Evolutionary conservation across 1,284 basidiomycete species (phyloP), one percentile per base, ranked within the genome.

Genomic region (Rhodotorula sp.): DNA sequence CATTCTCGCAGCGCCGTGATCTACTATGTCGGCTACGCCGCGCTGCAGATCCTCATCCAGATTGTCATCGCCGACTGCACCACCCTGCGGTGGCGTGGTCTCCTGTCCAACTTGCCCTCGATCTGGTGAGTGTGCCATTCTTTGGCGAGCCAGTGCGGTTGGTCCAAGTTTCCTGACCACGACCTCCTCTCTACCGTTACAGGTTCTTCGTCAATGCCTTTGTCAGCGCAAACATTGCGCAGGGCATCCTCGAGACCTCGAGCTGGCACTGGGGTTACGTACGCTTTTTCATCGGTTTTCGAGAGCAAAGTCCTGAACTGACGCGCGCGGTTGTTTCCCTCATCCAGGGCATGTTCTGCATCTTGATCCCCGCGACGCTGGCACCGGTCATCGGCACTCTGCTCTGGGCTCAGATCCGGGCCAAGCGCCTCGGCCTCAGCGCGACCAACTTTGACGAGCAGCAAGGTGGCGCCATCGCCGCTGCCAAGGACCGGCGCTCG

Each of bases 221-320:
- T 28, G 73, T 85, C 21, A 87, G 88, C 8, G 85, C 89, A 15
- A 90, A 90, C 77, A 86, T 92, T 64, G 84, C 87, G 26, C 82
- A 83, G 49, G 82, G 88, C 15, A 81, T 91, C 60, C 81, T 86
- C 62, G 82, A 85, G 74, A 72, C 78, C 15, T 73, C 77, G 18
- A 81, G 83, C 48, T 92, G 90, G 91, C 83, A 90, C 80, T 90
- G 89, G 87, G 90, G 90, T 89, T 68, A 76, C 61, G 65, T 19
- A 10, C 43, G 16, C 31, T 7, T 28, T 31, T 43, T 55, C 18
- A 8, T 26, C 52, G 2, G 7, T 8, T 3, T 5, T 31, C 23
- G 12, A 5, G n/a, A 12, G 1, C 6, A 7, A 59, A 38, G 45
- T 21, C 23, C 38, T 12, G 6, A 8, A 15, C 45, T 26, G 31